phyloP scores from a whole-genome alignment of 2,329 filamentous ascomycete species.

The Raffaelea albimanens region DNA sequence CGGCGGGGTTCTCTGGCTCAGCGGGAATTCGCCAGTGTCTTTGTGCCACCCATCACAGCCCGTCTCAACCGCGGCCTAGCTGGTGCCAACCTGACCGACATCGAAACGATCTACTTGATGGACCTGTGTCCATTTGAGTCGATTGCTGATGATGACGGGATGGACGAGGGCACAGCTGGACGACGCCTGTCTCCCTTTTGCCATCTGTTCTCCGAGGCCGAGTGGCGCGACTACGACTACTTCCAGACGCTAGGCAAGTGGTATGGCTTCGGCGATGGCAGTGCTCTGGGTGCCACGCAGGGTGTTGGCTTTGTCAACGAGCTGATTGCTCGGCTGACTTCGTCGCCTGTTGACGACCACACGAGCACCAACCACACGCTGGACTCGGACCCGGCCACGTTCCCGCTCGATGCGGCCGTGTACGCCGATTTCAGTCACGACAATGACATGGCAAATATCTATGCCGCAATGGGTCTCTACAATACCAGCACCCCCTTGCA shows the following conservation, averaged over 20 bases:
- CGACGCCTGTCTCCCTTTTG: slow-evolving; percentile 59
- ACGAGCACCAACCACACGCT: slow-evolving; percentile 74
- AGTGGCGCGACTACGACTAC: slow-evolving; percentile 78
- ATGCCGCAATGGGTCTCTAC: slow-evolving; percentile 70
- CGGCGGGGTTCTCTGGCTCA: slow-evolving; percentile 41
- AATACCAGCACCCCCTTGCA: slow-evolving; percentile 34
- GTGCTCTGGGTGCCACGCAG: slow-evolving; percentile 71
- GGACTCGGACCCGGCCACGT: slow-evolving; percentile 56
- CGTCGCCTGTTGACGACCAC: slow-evolving; percentile 56
- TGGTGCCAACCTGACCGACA: slow-evolving; percentile 53
- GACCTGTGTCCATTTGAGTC: slow-evolving; percentile 82
- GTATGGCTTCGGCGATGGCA: slow-evolving; percentile 72
- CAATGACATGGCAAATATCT: slow-evolving; percentile 72
- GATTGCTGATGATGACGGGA: slow-evolving; percentile 44
- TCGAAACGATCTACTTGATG: slow-evolving; percentile 67
- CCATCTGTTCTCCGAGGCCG: slow-evolving; percentile 57
- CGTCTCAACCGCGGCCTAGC: slow-evolving; percentile 61
- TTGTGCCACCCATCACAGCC: slow-evolving; percentile 56
- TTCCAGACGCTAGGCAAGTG: slow-evolving; percentile 72
- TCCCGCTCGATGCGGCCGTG: slow-evolving; percentile 58
- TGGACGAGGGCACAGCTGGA: not conserved
- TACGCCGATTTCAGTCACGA: slow-evolving; percentile 93
- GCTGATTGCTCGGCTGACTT: slow-evolving; percentile 70
- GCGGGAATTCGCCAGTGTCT: slow-evolving; percentile 49
- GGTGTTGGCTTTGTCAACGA: slow-evolving; percentile 85